Conservation (phyloP, 2,329 filamentous ascomycete genomes). For the Aphanocladium album region DNA sequence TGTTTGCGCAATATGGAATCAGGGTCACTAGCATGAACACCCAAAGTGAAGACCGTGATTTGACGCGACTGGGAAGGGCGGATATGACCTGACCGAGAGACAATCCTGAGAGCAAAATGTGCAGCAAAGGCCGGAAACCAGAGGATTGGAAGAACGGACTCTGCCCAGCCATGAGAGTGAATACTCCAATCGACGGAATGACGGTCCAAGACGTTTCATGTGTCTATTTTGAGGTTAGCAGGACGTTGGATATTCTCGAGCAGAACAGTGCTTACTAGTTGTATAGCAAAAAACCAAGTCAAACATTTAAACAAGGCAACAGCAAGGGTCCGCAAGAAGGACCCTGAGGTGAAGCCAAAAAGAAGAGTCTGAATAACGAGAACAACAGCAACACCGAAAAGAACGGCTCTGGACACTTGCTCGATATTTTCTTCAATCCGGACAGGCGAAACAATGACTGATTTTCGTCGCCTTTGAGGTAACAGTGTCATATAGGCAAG, state of each 20-base stretch:
- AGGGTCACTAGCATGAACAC: conserved; percentile 25
- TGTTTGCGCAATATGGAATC: conserved; percentile 26
- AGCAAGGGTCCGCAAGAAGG: background rate
- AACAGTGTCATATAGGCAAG: conserved; percentile 25
- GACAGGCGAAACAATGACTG: background rate
- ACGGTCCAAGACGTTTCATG: conserved; percentile 15
- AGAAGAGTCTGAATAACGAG: conserved; percentile 16
- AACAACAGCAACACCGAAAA: conserved; percentile 19
- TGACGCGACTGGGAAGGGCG: conserved; percentile 28
- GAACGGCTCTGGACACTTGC: conserved; percentile 21
- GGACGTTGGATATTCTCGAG: fast-evolving
- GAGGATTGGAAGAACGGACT: conserved; percentile 8
- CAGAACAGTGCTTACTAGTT: conserved; percentile 22
- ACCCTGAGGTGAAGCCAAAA: conserved; percentile 17
- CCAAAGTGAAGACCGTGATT: conserved; percentile 25
- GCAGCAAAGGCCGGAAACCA: conserved; percentile 19
- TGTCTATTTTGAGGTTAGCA: conserved; percentile 19
- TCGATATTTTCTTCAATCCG: conserved; percentile 23
- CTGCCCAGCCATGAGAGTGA: conserved; percentile 6
- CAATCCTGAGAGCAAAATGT: conserved; percentile 25
- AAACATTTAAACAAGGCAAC: conserved; percentile 23
- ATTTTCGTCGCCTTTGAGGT: background rate
- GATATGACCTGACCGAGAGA: conserved; percentile 27
- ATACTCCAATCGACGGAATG: conserved; percentile 7
- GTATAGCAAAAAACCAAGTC: conserved; percentile 31